Evolutionary conservation across 352 stramenopile genomes (phyloP).

Genomic region (Globisporangium splendens): DNA sequence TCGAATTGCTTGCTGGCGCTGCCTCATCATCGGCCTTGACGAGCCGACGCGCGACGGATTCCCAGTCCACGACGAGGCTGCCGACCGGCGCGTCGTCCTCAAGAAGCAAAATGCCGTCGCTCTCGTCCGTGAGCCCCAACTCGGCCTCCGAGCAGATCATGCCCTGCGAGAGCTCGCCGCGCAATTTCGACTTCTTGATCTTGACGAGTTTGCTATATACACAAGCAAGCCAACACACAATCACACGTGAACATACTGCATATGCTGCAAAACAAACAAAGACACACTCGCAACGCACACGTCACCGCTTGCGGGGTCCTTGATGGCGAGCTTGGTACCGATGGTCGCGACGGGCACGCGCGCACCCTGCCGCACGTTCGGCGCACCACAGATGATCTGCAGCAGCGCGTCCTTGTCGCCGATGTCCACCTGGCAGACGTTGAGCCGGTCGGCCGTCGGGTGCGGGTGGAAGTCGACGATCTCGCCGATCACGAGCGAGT

Average conservation of each 20-base stretch:
- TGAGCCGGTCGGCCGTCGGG: constrained; percentile 59
- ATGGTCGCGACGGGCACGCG: constrained; percentile 66
- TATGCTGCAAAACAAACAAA: background rate
- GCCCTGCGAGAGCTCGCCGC: constrained; percentile 68
- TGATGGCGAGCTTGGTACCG: constrained; percentile 57
- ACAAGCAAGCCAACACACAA: constrained; percentile 1
- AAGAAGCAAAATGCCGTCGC: constrained; percentile 69
- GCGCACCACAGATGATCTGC: constrained; percentile 75
- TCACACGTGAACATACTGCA: background rate
- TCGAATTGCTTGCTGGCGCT: background rate
- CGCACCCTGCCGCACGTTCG: constrained; percentile 57
- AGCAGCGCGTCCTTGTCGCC: constrained; percentile 53
- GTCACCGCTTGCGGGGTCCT: constrained; percentile 39
- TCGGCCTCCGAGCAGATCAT: constrained; percentile 85
- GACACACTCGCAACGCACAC: constrained; percentile 27
- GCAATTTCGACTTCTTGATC: constrained; percentile 85
- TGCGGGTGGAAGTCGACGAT: constrained; percentile 59
- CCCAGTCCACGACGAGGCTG: constrained; percentile 40
- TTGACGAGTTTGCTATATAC: constrained; percentile 64
- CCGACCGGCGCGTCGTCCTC: constrained; percentile 52
- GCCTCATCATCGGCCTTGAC: background rate
- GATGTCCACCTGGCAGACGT: constrained; percentile 64
- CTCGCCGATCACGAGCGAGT: constrained; percentile 64
- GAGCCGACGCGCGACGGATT: constrained; percentile 33
- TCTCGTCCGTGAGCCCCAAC: constrained; percentile 53